Evolutionary conservation across 257 asterid genomes (phyloP).

Genomic region (Leptodermis oblonga): DNA sequence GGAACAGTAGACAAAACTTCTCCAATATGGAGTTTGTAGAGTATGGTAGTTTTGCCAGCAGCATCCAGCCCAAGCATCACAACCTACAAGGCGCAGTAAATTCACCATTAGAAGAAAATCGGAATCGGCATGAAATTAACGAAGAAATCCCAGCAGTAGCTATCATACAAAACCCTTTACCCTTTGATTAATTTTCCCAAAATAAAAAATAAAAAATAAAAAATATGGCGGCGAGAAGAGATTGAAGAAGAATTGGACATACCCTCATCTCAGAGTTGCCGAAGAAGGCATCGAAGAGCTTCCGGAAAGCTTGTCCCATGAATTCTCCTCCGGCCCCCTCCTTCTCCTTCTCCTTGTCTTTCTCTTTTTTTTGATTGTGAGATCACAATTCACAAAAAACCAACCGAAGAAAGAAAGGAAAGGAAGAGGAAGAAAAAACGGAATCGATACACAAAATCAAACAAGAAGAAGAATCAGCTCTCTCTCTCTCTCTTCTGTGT

Average conservation of each 20-base stretch:
- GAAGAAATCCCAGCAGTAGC: too few species aligned
- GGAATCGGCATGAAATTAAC: background rate
- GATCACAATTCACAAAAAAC: too few species aligned
- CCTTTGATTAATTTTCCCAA: too few species aligned
- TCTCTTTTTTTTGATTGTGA: background rate
- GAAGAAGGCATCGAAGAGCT: slow-evolving; percentile 92
- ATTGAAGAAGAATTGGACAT: background rate
- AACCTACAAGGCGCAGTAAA: slow-evolving; percentile 46
- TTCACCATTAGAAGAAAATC: too few species aligned
- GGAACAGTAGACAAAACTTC: slow-evolving; percentile 99
- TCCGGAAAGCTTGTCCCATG: slow-evolving; percentile 98
- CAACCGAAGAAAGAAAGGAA: too few species aligned
- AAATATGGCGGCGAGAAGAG: background rate
- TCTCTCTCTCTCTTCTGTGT: too few species aligned
- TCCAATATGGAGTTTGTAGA: slow-evolving; percentile 95
- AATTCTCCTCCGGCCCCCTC: background rate
- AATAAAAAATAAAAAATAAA: too few species aligned
- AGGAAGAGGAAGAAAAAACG: background rate
- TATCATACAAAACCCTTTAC: too few species aligned
- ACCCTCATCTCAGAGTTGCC: slow-evolving; percentile 99
- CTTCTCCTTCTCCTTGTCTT: background rate
- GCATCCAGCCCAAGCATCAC: slow-evolving; percentile 99
- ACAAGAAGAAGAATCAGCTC: background rate
- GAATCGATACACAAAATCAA: background rate
- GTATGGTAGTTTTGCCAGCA: slow-evolving; percentile 98